Evolutionary conservation across 352 stramenopile genomes (phyloP), one percentile per base, ranked within the genome.

Genomic region (Globisporangium perplexum): DNA sequence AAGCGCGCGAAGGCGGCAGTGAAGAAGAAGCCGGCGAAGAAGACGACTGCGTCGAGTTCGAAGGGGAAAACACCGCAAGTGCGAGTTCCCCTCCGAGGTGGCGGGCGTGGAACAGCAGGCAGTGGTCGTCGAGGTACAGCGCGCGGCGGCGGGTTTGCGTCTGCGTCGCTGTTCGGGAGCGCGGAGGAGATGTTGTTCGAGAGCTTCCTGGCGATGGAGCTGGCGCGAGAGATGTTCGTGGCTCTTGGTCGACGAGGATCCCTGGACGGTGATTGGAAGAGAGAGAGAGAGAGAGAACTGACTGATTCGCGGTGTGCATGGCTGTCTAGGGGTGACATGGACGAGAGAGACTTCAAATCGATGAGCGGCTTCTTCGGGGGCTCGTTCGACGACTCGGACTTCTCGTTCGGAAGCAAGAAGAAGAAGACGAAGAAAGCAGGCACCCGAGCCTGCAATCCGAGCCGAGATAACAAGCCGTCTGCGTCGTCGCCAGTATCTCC

Each of bases 321-420:
- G 23, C 8, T 28, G 8, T 26, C 33, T 50, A 65, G 69, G 47
- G 57, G 53, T n/a, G 60, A 66, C 1, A 50, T 77, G 42, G 73
- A 88, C 26, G 65, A 61, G 10, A 72, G 83, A n/a, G n/a, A n/a
- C 11, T 65, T 88, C 22, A 62, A 70, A 59, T 60, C 69, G 18
- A 73, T 86, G 68, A 64, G 66, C 52, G 66, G 71, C 47, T 63
- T 84, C 7, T 71, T 86, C 36, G 60, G 67, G 39, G 31, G 50
- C 7, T 62, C 60, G 1, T 56, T 58, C 18, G 64, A 47, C 6
- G 55, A 55, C 22, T 61, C 60, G 17, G 59, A 66, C 36, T 69
- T 56, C 51, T 50, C 53, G 26, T 62, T 60, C 43, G 23, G 7
- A 20, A 54, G 45, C 35, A n/a, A n/a, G n/a, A n/a, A n/a, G n/a